Conservation (phyloP, 2,329 filamentous ascomycete genomes). For the Diplodia corticola region DNA sequence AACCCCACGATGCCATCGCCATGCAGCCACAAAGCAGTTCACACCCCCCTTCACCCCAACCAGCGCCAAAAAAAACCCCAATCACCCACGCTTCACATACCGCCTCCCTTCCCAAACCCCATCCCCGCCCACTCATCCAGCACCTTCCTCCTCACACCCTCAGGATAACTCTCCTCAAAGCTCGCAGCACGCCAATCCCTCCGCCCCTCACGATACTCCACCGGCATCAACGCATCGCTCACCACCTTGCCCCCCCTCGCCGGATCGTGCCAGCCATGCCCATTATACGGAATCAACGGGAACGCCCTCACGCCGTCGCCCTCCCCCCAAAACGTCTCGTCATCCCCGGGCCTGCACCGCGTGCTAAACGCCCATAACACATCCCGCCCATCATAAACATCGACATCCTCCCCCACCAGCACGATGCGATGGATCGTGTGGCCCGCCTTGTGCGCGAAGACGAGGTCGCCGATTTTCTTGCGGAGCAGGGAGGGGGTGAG, state of each 20-base stretch:
- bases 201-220: constrained; percentile 39
- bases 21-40: too few species aligned
- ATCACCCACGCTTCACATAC: too few species aligned
- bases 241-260: constrained; percentile 49
- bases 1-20: too few species aligned
- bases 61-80: too few species aligned
- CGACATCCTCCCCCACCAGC: constrained; percentile 53
- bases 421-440: constrained; percentile 48
- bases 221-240: constrained; percentile 41
- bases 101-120: constrained; percentile 42
- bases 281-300: constrained; percentile 51
- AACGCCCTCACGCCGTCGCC: constrained; percentile 48
- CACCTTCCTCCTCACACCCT: constrained; percentile 44
- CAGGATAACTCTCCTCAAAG: constrained; percentile 42
- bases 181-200: constrained; percentile 36
- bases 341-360: constrained; percentile 46
- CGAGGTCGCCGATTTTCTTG: constrained; percentile 45
- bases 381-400: constrained; percentile 49
- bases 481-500: neutral
- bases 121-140: constrained; percentile 35
- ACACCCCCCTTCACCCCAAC: too few species aligned
- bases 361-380: constrained; percentile 54
- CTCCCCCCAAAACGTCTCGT: constrained; percentile 50
- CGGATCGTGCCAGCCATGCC: constrained; percentile 41
- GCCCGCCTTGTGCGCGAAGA: constrained; percentile 48